These are phyloP conservation scores for Starmera amethionina DNA, from an alignment of 805 yeast genomes.

Conservation along the genomic window DNA sequence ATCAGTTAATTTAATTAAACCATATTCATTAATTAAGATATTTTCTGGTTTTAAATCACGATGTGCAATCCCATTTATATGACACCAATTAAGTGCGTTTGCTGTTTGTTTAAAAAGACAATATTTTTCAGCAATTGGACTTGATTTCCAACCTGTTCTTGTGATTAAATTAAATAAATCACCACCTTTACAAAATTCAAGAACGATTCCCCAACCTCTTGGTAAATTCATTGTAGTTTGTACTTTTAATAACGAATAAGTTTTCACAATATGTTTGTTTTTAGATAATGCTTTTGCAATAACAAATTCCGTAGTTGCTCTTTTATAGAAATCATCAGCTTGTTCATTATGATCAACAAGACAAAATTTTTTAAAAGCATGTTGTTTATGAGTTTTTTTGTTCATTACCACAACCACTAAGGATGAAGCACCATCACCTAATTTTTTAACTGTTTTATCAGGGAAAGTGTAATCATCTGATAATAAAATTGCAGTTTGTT, in stretches of 20 bases:
- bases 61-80: conserved; percentile 59
- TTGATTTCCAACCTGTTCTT: conserved; percentile 49
- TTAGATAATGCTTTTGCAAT: conserved; percentile 44
- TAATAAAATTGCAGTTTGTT: conserved; percentile 37
- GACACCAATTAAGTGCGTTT: conserved; percentile 52
- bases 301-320: conserved; percentile 56
- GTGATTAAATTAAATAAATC: conserved; percentile 50
- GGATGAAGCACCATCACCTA: conserved; percentile 71
- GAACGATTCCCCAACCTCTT: conserved; percentile 69
- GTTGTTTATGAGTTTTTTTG: conserved; percentile 30
- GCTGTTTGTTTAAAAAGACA: conserved; percentile 64
- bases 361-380: conserved; percentile 58
- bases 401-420: conserved; percentile 44
- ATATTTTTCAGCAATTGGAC: conserved; percentile 40
- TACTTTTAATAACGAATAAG: conserved; percentile 44
- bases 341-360: conserved; percentile 49
- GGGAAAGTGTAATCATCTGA: conserved; percentile 45
- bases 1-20: conserved; percentile 61
- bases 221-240: conserved; percentile 44
- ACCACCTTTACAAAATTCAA: conserved; percentile 53
- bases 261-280: conserved; percentile 53
- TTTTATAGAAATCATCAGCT: conserved; percentile 51
- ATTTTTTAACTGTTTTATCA: conserved; percentile 31
- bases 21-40: conserved; percentile 46
- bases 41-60: conserved; percentile 73